phyloP scores from a whole-genome alignment of 202 grass and related monocot species.

The Setaria italica region DNA sequence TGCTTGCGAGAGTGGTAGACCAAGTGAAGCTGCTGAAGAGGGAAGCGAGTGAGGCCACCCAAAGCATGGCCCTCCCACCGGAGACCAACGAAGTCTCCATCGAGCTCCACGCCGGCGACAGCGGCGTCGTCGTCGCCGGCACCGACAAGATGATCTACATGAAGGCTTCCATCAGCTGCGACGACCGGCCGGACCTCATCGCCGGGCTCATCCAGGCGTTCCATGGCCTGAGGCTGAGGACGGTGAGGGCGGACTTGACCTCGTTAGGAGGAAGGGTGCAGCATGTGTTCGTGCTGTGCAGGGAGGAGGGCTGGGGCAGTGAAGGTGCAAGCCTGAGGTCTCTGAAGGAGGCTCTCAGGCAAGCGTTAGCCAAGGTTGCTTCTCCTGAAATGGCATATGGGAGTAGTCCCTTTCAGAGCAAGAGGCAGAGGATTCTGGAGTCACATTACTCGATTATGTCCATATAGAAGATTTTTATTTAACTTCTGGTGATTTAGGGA shows the following conservation, averaged over 20 bases:
- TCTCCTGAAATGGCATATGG: slow-evolving; percentile 46
- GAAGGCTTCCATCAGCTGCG: slow-evolving; percentile 54
- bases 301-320: not conserved
- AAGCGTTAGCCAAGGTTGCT: slow-evolving; percentile 47
- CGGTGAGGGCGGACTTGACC: slow-evolving; percentile 43
- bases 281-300: slow-evolving; percentile 55
- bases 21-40: slow-evolving; percentile 68
- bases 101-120: slow-evolving; percentile 36
- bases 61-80: slow-evolving; percentile 25
- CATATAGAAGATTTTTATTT: slow-evolving; percentile 17
- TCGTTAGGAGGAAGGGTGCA: slow-evolving; percentile 55
- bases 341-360: slow-evolving; percentile 57
- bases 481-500: not conserved
- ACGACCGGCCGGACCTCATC: slow-evolving; percentile 54
- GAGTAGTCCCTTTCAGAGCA: slow-evolving; percentile 43
- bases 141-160: slow-evolving; percentile 32
- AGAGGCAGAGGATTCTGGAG: slow-evolving; percentile 54
- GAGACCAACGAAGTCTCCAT: slow-evolving; percentile 53
- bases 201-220: slow-evolving; percentile 42
- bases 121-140: not conserved
- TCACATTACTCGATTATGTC: slow-evolving; percentile 55
- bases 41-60: slow-evolving; percentile 50
- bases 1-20: slow-evolving; percentile 67
- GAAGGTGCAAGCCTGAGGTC: slow-evolving; percentile 38
- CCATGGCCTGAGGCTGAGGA: slow-evolving; percentile 49